Percentiles rank a stretch among this genome's conserved stretches.
Conservation (phyloP, 495 filamentous ascomycete genomes). For the Wilcoxina mikolae region DNA sequence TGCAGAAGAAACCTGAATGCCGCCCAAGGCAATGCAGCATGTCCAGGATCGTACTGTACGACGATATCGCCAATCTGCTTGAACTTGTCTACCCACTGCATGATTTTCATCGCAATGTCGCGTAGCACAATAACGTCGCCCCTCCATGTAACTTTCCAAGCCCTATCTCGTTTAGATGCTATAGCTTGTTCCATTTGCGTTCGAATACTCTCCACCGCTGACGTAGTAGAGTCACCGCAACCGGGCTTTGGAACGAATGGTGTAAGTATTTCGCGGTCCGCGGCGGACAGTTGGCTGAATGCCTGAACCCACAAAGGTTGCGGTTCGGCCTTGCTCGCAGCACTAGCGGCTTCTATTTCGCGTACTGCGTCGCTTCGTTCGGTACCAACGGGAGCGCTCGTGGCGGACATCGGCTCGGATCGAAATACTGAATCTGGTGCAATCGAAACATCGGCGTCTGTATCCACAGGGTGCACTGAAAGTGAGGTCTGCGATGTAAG, state of each 20-base stretch:
- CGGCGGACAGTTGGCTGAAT: not conserved
- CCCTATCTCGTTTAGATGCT: not conserved
- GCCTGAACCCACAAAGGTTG: not conserved
- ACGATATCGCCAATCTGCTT: constrained; percentile 32
- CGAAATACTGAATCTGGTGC: not conserved
- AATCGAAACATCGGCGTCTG: not conserved
- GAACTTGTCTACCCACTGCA: constrained; percentile 32
- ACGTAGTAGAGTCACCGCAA: too few relatives aligned
- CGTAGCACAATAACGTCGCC: constrained; percentile 1
- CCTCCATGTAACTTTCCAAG: not conserved
- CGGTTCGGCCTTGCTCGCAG: not conserved
- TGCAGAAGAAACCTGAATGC: constrained; percentile 32
- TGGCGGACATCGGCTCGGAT: not conserved
- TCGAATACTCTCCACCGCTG: too few relatives aligned
- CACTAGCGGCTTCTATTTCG: not conserved
- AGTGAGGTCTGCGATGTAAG: not conserved
- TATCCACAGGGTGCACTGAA: not conserved
- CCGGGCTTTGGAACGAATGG: too few relatives aligned
- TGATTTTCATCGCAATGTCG: constrained; percentile 17
- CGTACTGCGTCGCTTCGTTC: not conserved
- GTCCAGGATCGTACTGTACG: constrained; percentile 32
- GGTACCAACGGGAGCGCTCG: not conserved
- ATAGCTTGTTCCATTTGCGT: not conserved
- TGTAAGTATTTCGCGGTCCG: not conserved
- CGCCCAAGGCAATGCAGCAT: constrained; percentile 37